Evolutionary conservation across 2,329 filamentous ascomycete genomes (phyloP).

Genomic region (Scytalidium sp.): DNA sequence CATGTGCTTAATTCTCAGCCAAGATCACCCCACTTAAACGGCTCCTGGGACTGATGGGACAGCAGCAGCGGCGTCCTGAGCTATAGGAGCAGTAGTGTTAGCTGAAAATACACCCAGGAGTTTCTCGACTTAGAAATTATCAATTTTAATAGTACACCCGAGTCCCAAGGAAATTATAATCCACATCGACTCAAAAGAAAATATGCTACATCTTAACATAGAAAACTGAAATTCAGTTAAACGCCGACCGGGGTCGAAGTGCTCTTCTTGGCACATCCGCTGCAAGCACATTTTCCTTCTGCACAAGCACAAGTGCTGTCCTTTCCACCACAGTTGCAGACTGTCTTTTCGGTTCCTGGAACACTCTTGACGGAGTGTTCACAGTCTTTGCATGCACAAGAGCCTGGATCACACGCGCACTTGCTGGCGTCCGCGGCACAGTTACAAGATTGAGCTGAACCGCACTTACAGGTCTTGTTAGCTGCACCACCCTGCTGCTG

Average conservation of each 20-base stretch:
- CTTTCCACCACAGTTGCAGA: constrained; percentile 36
- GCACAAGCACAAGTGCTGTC: constrained; percentile 35
- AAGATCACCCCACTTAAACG: constrained; percentile 16
- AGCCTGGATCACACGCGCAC: constrained; percentile 41
- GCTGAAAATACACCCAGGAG: constrained; percentile 12
- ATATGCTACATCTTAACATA: too few species aligned
- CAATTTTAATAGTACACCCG: constrained; percentile 4
- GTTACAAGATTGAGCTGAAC: constrained; percentile 34
- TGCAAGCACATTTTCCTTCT: constrained; percentile 41
- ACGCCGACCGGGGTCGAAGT: constrained; percentile 24
- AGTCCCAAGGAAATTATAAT: constrained; percentile 10
- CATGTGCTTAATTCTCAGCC: constrained; percentile 3
- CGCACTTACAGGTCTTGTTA: constrained; percentile 40
- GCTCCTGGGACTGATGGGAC: constrained; percentile 13
- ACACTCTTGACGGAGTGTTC: constrained; percentile 39
- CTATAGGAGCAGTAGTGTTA: constrained; percentile 16
- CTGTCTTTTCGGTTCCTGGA: constrained; percentile 35
- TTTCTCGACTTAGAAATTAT: constrained; percentile 18
- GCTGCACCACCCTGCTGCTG: constrained; percentile 49
- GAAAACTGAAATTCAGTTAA: constrained; percentile 8
- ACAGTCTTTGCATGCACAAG: constrained; percentile 44
- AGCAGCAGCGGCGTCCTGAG: constrained; percentile 15
- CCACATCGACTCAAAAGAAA: constrained; percentile 12
- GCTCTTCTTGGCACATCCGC: constrained; percentile 39
- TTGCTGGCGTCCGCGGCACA: constrained; percentile 38